These are phyloP conservation scores for Sordariomycetes sp. DNA, from an alignment of 2,329 filamentous ascomycete genomes.

Conservation along the genomic window DNA sequence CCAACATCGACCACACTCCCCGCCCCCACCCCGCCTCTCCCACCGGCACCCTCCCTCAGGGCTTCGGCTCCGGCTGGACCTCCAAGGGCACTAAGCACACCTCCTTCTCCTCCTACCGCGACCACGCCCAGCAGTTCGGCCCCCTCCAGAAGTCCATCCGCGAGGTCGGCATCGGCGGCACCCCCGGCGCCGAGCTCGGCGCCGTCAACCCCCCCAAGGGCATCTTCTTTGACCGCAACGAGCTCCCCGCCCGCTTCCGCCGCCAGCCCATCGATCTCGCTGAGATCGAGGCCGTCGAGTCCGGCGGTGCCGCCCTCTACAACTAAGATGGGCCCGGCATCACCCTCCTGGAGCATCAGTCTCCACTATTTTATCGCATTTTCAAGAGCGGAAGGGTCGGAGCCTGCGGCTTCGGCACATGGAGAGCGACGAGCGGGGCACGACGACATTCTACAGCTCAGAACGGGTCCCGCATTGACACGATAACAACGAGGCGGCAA, in stretches of 20 bases:
- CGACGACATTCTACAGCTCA: background rate
- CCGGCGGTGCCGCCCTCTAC: slow-evolving; percentile 60
- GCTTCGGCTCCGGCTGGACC: slow-evolving; percentile 23
- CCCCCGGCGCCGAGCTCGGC: slow-evolving; percentile 58
- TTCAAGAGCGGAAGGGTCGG: background rate
- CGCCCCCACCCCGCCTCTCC: slow-evolving; percentile 62
- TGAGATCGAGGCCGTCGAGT: slow-evolving; percentile 95
- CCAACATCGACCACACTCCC: slow-evolving; percentile 58
- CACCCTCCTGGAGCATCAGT: background rate
- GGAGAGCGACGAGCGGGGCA: background rate
- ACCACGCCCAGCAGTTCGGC: slow-evolving; percentile 66
- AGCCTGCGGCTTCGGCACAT: background rate
- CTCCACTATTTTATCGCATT: background rate
- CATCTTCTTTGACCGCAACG: slow-evolving; percentile 75
- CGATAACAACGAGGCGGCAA: background rate
- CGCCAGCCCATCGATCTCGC: slow-evolving; percentile 58
- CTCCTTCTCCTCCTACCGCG: slow-evolving; percentile 64
- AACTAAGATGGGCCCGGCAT: slow-evolving; percentile 23
- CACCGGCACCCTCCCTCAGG: slow-evolving; percentile 44
- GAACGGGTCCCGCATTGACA: background rate
- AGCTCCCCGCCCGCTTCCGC: slow-evolving; percentile 77
- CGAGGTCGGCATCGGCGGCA: slow-evolving; percentile 35
- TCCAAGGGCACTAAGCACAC: slow-evolving; percentile 29
- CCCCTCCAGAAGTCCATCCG: slow-evolving; percentile 50
- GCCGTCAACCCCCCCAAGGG: slow-evolving; percentile 58